A percentile compares a stretch with the other conserved stretches of the same genome.
Evolutionary conservation across 2,329 filamentous ascomycete genomes (phyloP).

Genomic region (Aphanoascus verrucosus): DNA sequence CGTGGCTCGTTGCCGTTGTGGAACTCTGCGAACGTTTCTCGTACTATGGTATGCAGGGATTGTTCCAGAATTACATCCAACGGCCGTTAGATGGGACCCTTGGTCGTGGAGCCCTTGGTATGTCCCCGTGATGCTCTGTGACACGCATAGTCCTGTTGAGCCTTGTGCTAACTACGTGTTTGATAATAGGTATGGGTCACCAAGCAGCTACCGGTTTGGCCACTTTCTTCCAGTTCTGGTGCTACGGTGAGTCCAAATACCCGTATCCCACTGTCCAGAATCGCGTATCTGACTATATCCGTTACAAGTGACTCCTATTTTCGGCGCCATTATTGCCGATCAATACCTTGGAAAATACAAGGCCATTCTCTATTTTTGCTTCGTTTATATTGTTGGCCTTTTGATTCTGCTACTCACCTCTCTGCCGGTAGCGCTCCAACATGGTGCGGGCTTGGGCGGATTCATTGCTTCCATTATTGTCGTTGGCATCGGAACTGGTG

Average conservation of each 20-base stretch:
- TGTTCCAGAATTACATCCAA: constrained; percentile 49
- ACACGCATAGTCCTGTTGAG: neutral
- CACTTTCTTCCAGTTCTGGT: constrained; percentile 48
- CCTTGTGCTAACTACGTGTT: neutral
- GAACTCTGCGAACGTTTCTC: constrained; percentile 50
- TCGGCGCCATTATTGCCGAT: constrained; percentile 50
- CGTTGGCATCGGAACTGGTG: constrained; percentile 55
- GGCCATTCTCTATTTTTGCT: constrained; percentile 47
- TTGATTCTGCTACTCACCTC: constrained; percentile 47
- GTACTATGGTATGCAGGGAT: constrained; percentile 45
- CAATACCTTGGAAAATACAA: constrained; percentile 52
- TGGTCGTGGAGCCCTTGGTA: constrained; percentile 34
- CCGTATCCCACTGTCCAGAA: neutral
- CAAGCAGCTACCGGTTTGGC: constrained; percentile 40
- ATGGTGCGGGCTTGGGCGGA: constrained; percentile 44
- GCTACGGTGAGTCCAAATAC: constrained; percentile 32
- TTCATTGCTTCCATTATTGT: constrained; percentile 49
- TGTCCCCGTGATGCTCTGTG: constrained; percentile 8
- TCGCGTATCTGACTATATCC: neutral
- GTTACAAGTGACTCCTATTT: constrained; percentile 42
- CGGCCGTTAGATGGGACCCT: constrained; percentile 31
- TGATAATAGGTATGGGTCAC: constrained; percentile 26
- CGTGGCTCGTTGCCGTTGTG: constrained; percentile 47
- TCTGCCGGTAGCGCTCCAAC: constrained; percentile 41
- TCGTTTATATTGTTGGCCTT: constrained; percentile 49